Percentiles rank a stretch among this genome's conserved stretches.
These are phyloP conservation scores for Phytophthora podocarpi DNA, from an alignment of 352 stramenopile genomes.

Conservation along the genomic window DNA sequence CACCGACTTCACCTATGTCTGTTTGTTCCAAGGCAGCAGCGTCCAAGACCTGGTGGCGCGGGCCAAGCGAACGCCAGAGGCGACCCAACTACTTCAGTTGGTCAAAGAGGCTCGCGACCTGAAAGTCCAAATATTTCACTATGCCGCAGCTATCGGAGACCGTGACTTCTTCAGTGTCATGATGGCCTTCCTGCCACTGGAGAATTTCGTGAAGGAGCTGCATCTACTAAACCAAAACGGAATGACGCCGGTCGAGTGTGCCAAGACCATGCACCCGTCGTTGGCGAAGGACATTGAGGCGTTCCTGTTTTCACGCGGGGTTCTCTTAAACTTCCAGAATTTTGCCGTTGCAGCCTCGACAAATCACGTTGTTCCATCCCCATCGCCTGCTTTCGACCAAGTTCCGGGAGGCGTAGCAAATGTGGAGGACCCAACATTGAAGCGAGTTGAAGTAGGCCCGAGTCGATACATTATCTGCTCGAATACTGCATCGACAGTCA, in stretches of 20 bases:
- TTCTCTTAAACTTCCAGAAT: not conserved
- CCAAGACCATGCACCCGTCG: constrained; percentile 1
- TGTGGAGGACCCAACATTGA: not conserved
- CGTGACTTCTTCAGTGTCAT: constrained; percentile 12
- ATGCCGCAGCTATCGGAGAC: constrained; percentile 12
- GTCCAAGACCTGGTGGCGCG: constrained; percentile 1
- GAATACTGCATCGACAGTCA: constrained; percentile 6
- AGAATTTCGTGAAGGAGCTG: constrained; percentile 7
- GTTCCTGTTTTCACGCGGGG: constrained; percentile 7
- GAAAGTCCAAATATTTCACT: constrained; percentile 3
- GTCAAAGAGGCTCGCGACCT: constrained; percentile 4
- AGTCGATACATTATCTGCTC: constrained; percentile 2
- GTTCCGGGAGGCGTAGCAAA: no score
- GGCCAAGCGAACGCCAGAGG: constrained; percentile 1
- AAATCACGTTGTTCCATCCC: no score
- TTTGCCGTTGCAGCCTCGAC: not conserved
- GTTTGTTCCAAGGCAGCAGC: not conserved
- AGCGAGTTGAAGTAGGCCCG: constrained; percentile 1
- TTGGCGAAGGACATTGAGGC: not conserved
- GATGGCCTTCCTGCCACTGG: constrained; percentile 11
- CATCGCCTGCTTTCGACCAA: not conserved
- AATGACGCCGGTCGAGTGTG: constrained; percentile 6
- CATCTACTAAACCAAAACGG: constrained; percentile 4
- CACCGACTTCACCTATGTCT: not conserved
- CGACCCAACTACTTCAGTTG: not conserved